phyloP scores from a whole-genome alignment of 2,329 filamentous ascomycete genomes.

The Fusarium armeniacum region DNA sequence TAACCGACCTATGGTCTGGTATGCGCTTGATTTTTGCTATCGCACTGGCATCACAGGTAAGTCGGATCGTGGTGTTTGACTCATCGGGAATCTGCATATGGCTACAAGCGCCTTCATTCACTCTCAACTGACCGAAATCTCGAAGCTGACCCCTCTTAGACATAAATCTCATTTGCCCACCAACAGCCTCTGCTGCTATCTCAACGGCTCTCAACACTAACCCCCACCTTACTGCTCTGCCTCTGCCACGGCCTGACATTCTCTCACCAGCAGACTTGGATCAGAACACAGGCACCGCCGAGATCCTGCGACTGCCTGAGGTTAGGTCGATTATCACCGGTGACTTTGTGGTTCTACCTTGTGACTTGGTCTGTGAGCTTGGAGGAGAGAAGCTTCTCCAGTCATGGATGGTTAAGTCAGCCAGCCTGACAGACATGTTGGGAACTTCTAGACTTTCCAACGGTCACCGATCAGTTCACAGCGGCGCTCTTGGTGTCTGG shows the following conservation, averaged over 20 bases:
- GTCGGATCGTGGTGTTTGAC: constrained; percentile 46
- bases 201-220: constrained; percentile 80
- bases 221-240: constrained; percentile 80
- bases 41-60: constrained; percentile 82
- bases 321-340: constrained; percentile 82
- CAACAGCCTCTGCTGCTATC: constrained; percentile 75
- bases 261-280: constrained; percentile 82
- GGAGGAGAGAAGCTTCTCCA: constrained; percentile 86
- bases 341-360: constrained; percentile 92
- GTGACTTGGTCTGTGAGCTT: constrained; percentile 92
- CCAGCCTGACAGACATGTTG: constrained; percentile 74
- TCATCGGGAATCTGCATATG: constrained; percentile 13
- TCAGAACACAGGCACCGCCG: constrained; percentile 88
- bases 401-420: constrained; percentile 90
- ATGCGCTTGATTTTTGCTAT: constrained; percentile 87
- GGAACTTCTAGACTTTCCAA: constrained; percentile 61
- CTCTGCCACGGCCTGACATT: constrained; percentile 79
- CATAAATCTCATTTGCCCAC: constrained; percentile 74
- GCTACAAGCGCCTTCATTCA: background rate
- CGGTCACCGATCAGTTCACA: constrained; percentile 61
- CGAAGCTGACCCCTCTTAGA: constrained; percentile 59
- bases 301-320: constrained; percentile 87
- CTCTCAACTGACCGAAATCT: background rate
- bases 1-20: constrained; percentile 91
- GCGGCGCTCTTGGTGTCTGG: constrained; percentile 89